phyloP scores from a whole-genome alignment of 129 eudicot genomes.

The Pseudognaphalium luteoalbum region DNA sequence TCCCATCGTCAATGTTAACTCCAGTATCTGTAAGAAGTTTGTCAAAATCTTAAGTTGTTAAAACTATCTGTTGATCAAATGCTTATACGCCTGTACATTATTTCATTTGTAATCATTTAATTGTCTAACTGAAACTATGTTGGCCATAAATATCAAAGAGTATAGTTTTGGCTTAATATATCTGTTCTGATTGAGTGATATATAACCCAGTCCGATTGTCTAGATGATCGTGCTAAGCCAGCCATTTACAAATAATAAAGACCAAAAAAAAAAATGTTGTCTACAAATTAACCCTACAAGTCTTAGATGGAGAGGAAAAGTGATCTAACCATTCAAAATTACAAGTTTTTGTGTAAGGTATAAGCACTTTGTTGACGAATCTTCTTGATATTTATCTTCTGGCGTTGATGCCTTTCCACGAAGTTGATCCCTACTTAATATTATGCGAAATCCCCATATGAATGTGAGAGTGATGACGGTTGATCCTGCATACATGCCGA shows the following conservation, averaged over 20 bases:
- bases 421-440: conserved; percentile 13
- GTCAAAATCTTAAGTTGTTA: not conserved
- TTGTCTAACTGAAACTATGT: too few relatives aligned
- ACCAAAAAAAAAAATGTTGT: too few relatives aligned
- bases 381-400: not conserved
- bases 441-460: conserved; percentile 26
- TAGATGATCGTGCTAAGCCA: too few relatives aligned
- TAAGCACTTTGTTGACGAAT: not conserved
- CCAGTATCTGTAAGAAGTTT: conserved; percentile 21
- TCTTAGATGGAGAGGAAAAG: not conserved
- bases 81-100: too few relatives aligned
- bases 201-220: too few relatives aligned
- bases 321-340: conserved; percentile 17
- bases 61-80: too few relatives aligned
- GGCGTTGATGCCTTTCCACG: conserved; percentile 11
- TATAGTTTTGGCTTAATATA: too few relatives aligned
- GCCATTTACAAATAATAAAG: too few relatives aligned
- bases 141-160: too few relatives aligned
- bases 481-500: conserved; percentile 31
- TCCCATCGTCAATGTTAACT: conserved; percentile 25
- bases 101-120: not conserved
- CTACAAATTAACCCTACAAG: too few relatives aligned
- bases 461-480: conserved; percentile 22
- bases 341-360: not conserved
- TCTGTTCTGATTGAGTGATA: too few relatives aligned